These are phyloP conservation scores for Chaetoceros tenuissimus DNA, from an alignment of 108 stramenopile genomes.

Conservation along the genomic window DNA sequence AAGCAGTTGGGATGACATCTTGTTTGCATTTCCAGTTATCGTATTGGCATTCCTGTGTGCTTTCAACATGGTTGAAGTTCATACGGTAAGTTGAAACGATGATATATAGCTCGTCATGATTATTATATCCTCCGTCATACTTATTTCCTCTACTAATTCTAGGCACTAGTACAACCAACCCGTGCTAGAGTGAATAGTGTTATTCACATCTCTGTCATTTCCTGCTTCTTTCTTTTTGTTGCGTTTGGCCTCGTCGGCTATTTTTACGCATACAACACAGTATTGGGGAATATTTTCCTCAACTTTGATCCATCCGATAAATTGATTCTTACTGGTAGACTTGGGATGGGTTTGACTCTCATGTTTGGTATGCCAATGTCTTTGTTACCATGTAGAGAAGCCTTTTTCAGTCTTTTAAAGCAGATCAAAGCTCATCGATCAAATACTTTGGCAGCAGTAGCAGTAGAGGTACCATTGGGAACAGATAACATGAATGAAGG, in stretches of 20 bases:
- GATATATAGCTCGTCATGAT: too few relatives aligned
- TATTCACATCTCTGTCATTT: neutral
- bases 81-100: too few relatives aligned
- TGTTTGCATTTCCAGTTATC: neutral
- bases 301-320: neutral
- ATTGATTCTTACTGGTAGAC: neutral
- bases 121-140: too few relatives aligned
- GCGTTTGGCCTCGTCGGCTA: neutral
- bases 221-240: neutral
- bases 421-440: too few relatives aligned
- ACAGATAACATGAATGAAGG: too few relatives aligned
- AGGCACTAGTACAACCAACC: neutral
- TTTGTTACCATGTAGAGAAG: neutral
- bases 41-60: neutral
- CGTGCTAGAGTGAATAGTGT: neutral
- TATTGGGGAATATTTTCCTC: neutral
- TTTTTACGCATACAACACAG: neutral
- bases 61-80: neutral
- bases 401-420: slow-evolving; percentile 1
- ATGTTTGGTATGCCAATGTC: neutral
- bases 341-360: neutral
- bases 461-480: too few relatives aligned
- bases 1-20: neutral
- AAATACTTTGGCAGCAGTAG: too few relatives aligned
- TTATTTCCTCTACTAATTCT: too few relatives aligned